Conservation (phyloP, 2,329 filamentous ascomycete genomes). For the Rhynchosporium agropyri region DNA sequence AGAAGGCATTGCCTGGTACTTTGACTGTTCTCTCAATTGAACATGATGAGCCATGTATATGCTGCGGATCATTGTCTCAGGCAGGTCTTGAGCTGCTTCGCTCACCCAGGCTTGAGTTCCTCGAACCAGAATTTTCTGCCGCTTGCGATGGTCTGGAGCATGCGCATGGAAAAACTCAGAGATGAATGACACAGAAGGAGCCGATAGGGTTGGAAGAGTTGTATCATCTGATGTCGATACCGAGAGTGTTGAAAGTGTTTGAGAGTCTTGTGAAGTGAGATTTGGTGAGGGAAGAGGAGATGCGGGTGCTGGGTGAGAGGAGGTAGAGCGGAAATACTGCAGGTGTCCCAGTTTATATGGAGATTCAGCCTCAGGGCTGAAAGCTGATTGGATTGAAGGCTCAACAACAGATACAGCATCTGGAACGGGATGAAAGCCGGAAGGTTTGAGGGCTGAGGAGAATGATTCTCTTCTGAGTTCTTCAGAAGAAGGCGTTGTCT, state of each 20-base stretch:
- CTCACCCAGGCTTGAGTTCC: neutral
- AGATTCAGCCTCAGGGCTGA: neutral
- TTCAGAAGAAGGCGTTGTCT: neutral
- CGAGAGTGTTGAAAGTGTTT: neutral
- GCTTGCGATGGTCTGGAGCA: neutral
- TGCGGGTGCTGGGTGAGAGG: neutral
- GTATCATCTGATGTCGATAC: neutral
- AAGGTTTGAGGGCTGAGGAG: neutral
- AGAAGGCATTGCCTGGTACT: neutral
- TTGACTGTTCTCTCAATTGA: neutral
- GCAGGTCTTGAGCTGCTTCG: neutral
- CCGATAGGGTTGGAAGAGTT: neutral
- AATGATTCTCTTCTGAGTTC: neutral
- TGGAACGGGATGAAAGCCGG: neutral
- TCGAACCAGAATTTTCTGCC: neutral
- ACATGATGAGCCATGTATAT: neutral
- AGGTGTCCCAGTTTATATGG: neutral
- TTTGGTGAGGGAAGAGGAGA: neutral
- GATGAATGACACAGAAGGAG: neutral
- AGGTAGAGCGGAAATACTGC: conserved; percentile 1
- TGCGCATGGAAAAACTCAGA: neutral
- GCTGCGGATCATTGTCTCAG: neutral
- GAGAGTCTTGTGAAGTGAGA: neutral
- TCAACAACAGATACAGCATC: neutral
- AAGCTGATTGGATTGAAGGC: neutral